phyloP scores from a whole-genome alignment of 208 protist genomes.

The Naegleria gruberi region DNA sequence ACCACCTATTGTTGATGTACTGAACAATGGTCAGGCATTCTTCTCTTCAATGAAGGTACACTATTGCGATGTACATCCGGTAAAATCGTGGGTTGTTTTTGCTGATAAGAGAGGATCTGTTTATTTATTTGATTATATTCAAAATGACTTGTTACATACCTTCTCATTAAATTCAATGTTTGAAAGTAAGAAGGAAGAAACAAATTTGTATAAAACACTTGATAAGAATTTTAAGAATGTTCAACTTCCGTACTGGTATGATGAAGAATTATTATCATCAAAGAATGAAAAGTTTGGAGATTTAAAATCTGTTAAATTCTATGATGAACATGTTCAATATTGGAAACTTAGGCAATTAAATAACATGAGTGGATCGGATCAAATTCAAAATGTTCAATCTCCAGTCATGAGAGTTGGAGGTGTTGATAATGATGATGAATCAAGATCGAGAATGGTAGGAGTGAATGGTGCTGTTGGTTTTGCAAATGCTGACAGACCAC shows the following conservation, averaged over 20 bases:
- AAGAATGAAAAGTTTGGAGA: constrained; percentile 18
- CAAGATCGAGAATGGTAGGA: neutral
- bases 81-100: constrained; percentile 16
- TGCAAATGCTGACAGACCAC: neutral
- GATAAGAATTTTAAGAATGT: constrained; percentile 18
- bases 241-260: constrained; percentile 6
- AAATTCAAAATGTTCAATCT: neutral
- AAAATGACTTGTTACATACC: neutral
- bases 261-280: neutral
- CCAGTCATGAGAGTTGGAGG: neutral
- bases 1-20: neutral
- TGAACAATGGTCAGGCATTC: neutral
- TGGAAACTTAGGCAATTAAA: constrained; percentile 3
- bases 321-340: neutral
- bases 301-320: neutral
- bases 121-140: neutral
- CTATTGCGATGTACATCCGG: neutral
- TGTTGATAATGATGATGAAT: neutral
- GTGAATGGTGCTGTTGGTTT: neutral
- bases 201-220: neutral
- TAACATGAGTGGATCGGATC: neutral
- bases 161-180: neutral
- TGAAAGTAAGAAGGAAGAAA: constrained; percentile 12
- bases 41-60: neutral
- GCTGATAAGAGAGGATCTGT: neutral